Evolutionary conservation across 164 flowering plant species (phyloP).

Genomic region (Dillenia turbinata): DNA sequence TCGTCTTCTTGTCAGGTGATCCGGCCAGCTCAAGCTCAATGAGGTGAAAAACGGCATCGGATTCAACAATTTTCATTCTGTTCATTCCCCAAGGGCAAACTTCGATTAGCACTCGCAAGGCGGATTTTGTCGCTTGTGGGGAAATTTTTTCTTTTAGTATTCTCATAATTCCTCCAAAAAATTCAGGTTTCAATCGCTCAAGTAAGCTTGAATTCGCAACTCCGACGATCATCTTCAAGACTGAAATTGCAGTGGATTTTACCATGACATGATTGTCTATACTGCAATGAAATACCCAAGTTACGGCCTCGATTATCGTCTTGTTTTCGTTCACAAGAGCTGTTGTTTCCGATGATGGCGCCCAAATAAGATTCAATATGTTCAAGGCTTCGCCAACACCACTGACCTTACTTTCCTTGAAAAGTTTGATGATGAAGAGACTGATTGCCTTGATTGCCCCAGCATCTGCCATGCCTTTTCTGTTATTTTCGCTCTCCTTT

Average conservation of each 20-base stretch:
- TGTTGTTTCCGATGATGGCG: slow-evolving; percentile 11
- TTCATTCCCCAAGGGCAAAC: slow-evolving; percentile 43
- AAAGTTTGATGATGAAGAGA: slow-evolving; percentile 18
- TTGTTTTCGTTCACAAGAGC: slow-evolving; percentile 3
- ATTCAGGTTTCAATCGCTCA: slow-evolving; percentile 30
- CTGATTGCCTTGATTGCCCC: slow-evolving; percentile 27
- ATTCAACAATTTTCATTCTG: slow-evolving; percentile 40
- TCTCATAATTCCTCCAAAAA: slow-evolving; percentile 31
- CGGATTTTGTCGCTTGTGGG: slow-evolving; percentile 28
- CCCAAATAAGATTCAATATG: slow-evolving; percentile 25
- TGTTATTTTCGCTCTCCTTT: slow-evolving; percentile 20
- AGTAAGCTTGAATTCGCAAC: slow-evolving; percentile 14
- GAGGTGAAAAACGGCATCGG: slow-evolving; percentile 44
- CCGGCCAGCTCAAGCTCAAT: slow-evolving; percentile 44
- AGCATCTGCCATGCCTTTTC: slow-evolving; percentile 26
- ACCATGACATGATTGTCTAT: slow-evolving; percentile 2
- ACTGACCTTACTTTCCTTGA: slow-evolving; percentile 6
- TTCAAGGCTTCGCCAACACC: slow-evolving; percentile 28
- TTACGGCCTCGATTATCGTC: slow-evolving; percentile 24
- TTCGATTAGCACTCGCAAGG: slow-evolving; percentile 35
- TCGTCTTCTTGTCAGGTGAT: slow-evolving; percentile 23
- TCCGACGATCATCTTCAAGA: slow-evolving; percentile 33
- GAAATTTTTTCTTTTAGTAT: slow-evolving; percentile 23
- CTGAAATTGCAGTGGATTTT: slow-evolving; percentile 26
- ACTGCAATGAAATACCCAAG: slow-evolving; percentile 24